These are phyloP conservation scores for Actinidia chinensis DNA, from an alignment of 179 eudicot genomes.

Conservation along the genomic window DNA sequence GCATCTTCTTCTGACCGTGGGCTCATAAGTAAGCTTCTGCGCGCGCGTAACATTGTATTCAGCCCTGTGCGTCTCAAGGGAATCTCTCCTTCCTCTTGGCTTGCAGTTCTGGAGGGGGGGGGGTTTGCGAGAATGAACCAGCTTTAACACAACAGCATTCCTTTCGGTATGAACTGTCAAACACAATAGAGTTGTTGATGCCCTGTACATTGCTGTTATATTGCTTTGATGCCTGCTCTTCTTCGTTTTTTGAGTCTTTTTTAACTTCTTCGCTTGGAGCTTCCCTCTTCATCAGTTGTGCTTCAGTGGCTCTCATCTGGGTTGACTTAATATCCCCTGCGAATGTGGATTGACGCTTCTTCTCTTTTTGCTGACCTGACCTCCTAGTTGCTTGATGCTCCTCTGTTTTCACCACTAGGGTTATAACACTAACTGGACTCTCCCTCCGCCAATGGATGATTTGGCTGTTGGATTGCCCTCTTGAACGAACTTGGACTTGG, in stretches of 20 bases:
- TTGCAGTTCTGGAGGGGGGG: conserved; percentile 29
- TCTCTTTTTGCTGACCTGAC: conserved; percentile 38
- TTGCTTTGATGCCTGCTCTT: conserved; percentile 35
- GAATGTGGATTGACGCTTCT: conserved; percentile 49
- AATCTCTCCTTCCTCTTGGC: conserved; percentile 22
- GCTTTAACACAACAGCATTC: conserved; percentile 70
- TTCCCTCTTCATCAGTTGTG: conserved; percentile 49
- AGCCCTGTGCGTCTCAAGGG: conserved; percentile 35
- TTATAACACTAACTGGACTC: conserved; percentile 45
- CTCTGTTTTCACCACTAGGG: conserved; percentile 73
- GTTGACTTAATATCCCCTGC: conserved; percentile 54
- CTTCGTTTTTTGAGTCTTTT: conserved; percentile 23
- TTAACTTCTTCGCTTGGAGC: conserved; percentile 27
- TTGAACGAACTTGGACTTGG: conserved; percentile 42
- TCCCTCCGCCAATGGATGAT: conserved; percentile 34
- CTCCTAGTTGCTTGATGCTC: conserved; percentile 67
- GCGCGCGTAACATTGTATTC: conserved; percentile 41
- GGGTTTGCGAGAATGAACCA: conserved; percentile 26
- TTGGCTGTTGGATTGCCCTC: conserved; percentile 31
- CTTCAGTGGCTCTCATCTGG: conserved; percentile 38
- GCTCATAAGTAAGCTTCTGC: conserved; percentile 53
- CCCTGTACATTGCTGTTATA: conserved; percentile 70
- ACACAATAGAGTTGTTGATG: conserved; percentile 72
- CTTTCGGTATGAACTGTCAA: conserved; percentile 47
- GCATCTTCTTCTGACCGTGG: conserved; percentile 65